Conservation (phyloP, 192 early-diverging fungal species). For the Entomortierella chlamydospora region DNA sequence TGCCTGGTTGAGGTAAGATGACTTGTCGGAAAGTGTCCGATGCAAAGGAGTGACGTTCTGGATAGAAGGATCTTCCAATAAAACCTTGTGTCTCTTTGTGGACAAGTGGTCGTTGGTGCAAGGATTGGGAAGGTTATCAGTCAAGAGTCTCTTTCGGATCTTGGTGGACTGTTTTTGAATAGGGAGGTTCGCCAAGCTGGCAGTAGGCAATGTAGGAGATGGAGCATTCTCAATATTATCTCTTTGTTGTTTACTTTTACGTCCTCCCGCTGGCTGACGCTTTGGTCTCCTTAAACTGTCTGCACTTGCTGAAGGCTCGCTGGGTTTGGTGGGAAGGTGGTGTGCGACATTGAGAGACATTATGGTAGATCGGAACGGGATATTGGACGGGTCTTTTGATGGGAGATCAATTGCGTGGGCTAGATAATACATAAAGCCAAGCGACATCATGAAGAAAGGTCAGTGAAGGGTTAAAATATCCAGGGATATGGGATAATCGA, state of each 20-base stretch:
- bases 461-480: background rate
- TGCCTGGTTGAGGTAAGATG: constrained; percentile 34
- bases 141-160: constrained; percentile 31
- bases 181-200: constrained; percentile 29
- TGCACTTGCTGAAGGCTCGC: background rate
- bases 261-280: constrained; percentile 2
- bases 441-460: constrained; percentile 19
- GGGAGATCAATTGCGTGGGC: constrained; percentile 9
- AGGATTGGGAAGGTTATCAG: constrained; percentile 18
- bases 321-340: constrained; percentile 3
- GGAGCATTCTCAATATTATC: constrained; percentile 31
- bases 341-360: constrained; percentile 33
- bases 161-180: constrained; percentile 35
- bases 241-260: constrained; percentile 19
- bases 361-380: constrained; percentile 1
- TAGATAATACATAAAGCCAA: constrained; percentile 1
- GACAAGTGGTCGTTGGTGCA: constrained; percentile 5
- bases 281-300: constrained; percentile 18
- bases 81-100: constrained; percentile 19
- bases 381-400: background rate
- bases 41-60: constrained; percentile 20
- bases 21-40: constrained; percentile 44
- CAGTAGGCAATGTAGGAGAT: background rate
- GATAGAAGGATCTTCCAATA: constrained; percentile 15
- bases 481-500: background rate